Evolutionary conservation across 2,329 filamentous ascomycete genomes (phyloP).

Genomic region (Periconia sp.): DNA sequence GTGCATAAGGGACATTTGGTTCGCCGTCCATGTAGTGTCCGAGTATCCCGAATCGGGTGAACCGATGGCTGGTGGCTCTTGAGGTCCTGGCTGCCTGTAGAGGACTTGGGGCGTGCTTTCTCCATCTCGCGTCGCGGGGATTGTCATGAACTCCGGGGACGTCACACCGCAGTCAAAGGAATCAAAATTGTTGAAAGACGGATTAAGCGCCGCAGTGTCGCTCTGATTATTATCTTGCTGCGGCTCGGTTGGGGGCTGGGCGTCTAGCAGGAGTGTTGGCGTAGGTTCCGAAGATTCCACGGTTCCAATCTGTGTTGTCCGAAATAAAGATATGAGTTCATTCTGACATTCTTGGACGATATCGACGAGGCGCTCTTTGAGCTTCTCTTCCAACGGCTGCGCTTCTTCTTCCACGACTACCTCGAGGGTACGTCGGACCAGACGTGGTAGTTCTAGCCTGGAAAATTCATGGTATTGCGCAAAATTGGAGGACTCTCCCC

Average conservation of each 20-base stretch:
- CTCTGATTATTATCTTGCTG: not conserved
- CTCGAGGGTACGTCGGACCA: conserved; percentile 27
- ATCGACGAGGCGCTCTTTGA: conserved; percentile 28
- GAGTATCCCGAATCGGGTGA: conserved; percentile 27
- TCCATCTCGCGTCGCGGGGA: not conserved
- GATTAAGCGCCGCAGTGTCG: not conserved
- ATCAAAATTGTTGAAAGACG: conserved; percentile 6
- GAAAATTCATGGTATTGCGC: conserved; percentile 27
- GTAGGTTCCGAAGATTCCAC: conserved; percentile 1
- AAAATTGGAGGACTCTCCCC: conserved; percentile 13
- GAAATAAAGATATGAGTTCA: conserved; percentile 21
- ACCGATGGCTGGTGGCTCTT: conserved; percentile 2
- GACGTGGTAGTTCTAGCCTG: conserved; percentile 24
- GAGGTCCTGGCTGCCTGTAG: not conserved
- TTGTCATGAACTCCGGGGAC: conserved; percentile 4
- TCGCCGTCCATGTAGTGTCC: not conserved
- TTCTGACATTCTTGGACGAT: conserved; percentile 26
- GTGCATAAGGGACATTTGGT: not conserved
- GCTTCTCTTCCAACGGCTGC: conserved; percentile 25
- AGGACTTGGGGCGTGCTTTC: not conserved
- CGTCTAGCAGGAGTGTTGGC: not conserved
- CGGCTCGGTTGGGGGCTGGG: not conserved
- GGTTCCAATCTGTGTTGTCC: not conserved
- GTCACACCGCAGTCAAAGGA: not conserved
- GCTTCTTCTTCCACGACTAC: conserved; percentile 26